A percentile compares a stretch with the other conserved stretches of the same genome.
Evolutionary conservation across 805 yeast genomes (phyloP).

Genomic region (Metschnikowia rubicola): DNA sequence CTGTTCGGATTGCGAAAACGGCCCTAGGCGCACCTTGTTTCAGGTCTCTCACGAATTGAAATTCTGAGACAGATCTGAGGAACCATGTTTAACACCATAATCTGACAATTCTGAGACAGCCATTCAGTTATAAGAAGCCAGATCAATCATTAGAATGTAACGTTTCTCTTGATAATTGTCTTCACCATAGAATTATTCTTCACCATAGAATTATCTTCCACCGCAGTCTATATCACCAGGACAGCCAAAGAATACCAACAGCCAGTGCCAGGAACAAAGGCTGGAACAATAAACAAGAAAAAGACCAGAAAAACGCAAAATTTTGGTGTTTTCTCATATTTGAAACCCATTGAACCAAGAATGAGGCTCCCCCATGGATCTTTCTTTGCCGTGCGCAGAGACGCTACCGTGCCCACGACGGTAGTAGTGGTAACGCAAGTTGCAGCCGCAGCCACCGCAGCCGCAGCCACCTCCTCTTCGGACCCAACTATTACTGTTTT

Average conservation of each 20-base stretch:
- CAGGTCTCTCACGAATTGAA: not conserved
- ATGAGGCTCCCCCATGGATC: not conserved
- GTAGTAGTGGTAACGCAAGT: conserved; percentile 7
- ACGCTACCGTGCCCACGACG: conserved; percentile 6
- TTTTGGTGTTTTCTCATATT: not conserved
- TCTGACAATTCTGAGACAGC: not conserved
- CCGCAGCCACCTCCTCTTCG: not conserved
- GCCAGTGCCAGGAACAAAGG: not conserved
- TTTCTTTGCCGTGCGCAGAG: conserved; percentile 1
- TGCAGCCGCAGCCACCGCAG: conserved; percentile 1
- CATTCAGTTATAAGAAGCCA: not conserved
- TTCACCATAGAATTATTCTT: not conserved
- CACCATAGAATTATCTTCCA: not conserved
- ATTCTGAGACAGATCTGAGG: conserved; percentile 4
- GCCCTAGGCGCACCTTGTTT: conserved; percentile 4
- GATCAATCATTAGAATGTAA: no score
- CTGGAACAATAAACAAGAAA: not conserved
- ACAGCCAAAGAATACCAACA: not conserved
- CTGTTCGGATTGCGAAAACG: not conserved
- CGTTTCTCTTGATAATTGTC: no score
- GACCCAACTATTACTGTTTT: conserved; percentile 2
- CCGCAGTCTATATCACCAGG: not conserved
- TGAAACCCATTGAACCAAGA: not conserved
- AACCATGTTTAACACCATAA: not conserved
- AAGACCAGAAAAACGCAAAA: not conserved